phyloP scores from a whole-genome alignment of 495 filamentous ascomycete species.

The Clohesyomyces aquaticus region DNA sequence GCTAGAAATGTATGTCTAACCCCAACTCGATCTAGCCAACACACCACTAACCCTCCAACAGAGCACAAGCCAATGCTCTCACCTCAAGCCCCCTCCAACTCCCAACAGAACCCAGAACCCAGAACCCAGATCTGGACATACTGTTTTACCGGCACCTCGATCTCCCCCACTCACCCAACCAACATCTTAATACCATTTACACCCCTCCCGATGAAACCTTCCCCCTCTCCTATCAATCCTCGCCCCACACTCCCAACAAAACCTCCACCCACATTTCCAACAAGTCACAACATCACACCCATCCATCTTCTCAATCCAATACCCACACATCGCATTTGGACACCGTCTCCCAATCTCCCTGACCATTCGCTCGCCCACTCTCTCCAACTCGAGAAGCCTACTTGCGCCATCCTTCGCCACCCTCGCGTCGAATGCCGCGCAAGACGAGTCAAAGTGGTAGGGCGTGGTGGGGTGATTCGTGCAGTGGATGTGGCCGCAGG shows the following conservation, averaged over 20 bases:
- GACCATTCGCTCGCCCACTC: slow-evolving; percentile 1
- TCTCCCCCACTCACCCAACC: background rate
- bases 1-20: too few species aligned
- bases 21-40: too few species aligned
- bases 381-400: background rate
- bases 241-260: slow-evolving; percentile 30
- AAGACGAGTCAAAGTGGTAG: slow-evolving; percentile 14
- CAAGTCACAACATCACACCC: slow-evolving; percentile 35
- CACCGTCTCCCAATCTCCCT: slow-evolving; percentile 22
- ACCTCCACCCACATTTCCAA: slow-evolving; percentile 27
- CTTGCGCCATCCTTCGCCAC: too few species aligned
- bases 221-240: slow-evolving; percentile 14
- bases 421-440: slow-evolving; percentile 18
- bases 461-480: slow-evolving; percentile 17
- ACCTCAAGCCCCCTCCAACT: too few species aligned
- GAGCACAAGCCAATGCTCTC: too few species aligned
- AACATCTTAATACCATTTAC: slow-evolving; percentile 21
- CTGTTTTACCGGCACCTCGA: too few species aligned
- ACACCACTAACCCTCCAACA: too few species aligned
- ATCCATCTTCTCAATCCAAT: slow-evolving; percentile 27
- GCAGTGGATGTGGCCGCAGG: slow-evolving; percentile 22
- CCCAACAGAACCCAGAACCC: too few species aligned
- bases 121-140: too few species aligned
- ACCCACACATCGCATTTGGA: slow-evolving; percentile 27
- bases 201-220: slow-evolving; percentile 7